A percentile compares a stretch with the other conserved stretches of the same genome.
These are phyloP conservation scores for Xanthoconium stramineum DNA, from an alignment of 768 basidiomycete genomes.

Conservation along the genomic window DNA sequence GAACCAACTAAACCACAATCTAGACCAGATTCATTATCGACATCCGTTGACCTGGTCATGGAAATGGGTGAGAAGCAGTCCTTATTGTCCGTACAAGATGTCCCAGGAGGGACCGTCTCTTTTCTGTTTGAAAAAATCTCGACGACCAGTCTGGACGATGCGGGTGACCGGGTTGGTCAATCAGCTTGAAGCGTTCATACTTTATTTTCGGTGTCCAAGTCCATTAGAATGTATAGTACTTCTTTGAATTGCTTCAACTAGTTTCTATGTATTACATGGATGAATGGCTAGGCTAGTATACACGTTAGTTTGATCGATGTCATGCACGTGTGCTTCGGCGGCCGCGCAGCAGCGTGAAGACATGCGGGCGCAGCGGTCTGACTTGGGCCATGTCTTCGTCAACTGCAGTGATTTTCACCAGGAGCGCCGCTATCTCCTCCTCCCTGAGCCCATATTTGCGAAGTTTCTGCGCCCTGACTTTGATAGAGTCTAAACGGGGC, in stretches of 20 bases:
- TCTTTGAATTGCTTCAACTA: not conserved
- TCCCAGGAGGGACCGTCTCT: slow-evolving; percentile 67
- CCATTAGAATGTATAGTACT: not conserved
- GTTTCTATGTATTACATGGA: slow-evolving; percentile 3
- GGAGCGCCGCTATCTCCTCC: slow-evolving; percentile 17
- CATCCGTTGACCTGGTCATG: slow-evolving; percentile 46
- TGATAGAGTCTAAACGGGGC: slow-evolving; percentile 21
- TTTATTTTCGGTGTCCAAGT: not conserved
- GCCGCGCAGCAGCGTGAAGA: slow-evolving; percentile 5
- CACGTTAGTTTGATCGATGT: slow-evolving; percentile 7
- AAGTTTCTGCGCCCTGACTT: slow-evolving; percentile 22
- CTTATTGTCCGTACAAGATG: slow-evolving; percentile 41
- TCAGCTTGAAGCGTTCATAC: not conserved
- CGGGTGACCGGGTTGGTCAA: not conserved
- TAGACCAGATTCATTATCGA: slow-evolving; percentile 33
- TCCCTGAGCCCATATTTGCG: slow-evolving; percentile 27
- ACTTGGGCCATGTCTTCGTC: slow-evolving; percentile 19
- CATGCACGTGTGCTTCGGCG: slow-evolving; percentile 11
- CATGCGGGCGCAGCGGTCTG: slow-evolving; percentile 1
- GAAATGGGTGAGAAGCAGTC: slow-evolving; percentile 33
- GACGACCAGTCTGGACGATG: slow-evolving; percentile 8
- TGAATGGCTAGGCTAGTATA: not conserved
- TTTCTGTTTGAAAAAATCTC: slow-evolving; percentile 71
- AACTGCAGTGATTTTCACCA: slow-evolving; percentile 20
- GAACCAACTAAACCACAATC: slow-evolving; percentile 20